phyloP scores from a whole-genome alignment of 2,329 filamentous ascomycete genomes.

The Hypoxylon sp. region DNA sequence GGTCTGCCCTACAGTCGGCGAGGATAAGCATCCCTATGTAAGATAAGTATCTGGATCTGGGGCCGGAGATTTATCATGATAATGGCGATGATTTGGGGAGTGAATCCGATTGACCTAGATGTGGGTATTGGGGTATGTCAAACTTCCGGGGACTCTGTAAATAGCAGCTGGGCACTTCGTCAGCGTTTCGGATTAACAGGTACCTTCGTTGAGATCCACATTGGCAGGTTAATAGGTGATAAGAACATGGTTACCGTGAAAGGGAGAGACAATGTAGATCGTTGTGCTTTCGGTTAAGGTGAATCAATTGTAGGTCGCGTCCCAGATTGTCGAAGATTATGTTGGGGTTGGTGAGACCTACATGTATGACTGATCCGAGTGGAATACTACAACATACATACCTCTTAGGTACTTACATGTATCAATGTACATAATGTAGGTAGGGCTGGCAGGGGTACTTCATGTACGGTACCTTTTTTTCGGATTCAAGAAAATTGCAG shows the following conservation, averaged over 20 bases:
- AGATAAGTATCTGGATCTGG: conserved; percentile 27
- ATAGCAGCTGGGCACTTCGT: conserved; percentile 34
- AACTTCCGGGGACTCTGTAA: conserved; percentile 30
- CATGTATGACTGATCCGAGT: conserved; percentile 8
- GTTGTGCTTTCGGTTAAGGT: not conserved
- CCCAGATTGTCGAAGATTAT: conserved; percentile 2
- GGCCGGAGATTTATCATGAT: conserved; percentile 30
- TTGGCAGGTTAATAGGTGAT: not conserved
- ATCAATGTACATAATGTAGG: too few species aligned
- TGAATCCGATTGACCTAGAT: conserved; percentile 20
- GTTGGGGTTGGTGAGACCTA: conserved; percentile 17
- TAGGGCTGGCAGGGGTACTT: not conserved
- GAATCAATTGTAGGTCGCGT: not conserved
- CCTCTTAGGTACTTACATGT: not conserved
- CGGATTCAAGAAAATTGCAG: conserved; percentile 13
- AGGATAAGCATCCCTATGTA: not conserved
- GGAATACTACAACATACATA: not conserved
- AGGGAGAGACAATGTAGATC: conserved; percentile 6
- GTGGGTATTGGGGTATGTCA: conserved; percentile 21
- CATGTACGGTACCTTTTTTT: conserved; percentile 6
- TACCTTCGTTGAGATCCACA: conserved; percentile 20
- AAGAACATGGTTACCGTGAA: conserved; percentile 6
- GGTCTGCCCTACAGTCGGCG: conserved; percentile 31
- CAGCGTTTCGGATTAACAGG: conserved; percentile 33
- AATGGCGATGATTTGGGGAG: conserved; percentile 19